phyloP scores from a whole-genome alignment of 352 stramenopile genomes.

The Aphanomyces cochlioides region DNA sequence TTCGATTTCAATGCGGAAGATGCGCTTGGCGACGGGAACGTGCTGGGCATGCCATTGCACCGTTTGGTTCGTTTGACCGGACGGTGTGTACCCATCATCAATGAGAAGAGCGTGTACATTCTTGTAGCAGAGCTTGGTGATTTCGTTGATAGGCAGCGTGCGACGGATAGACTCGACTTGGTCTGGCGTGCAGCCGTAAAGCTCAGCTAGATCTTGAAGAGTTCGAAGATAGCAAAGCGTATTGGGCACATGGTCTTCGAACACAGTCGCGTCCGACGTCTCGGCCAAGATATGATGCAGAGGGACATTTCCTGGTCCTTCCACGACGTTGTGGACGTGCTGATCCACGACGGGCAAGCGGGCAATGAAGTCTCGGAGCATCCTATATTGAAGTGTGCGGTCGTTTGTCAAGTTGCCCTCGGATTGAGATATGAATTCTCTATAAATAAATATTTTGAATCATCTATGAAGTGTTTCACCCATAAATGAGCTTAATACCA shows the following conservation, averaged over 20 bases:
- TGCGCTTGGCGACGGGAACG: constrained; percentile 2
- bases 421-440: background rate
- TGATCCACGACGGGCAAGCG: background rate
- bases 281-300: constrained; percentile 16
- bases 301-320: background rate
- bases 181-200: background rate
- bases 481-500: no score
- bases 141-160: background rate
- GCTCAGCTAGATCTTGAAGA: background rate
- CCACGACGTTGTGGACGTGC: constrained; percentile 6
- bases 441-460: background rate
- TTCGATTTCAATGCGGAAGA: constrained; percentile 15
- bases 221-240: constrained; percentile 8
- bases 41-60: constrained; percentile 3
- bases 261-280: background rate
- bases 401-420: no score
- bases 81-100: background rate
- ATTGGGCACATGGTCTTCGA: background rate
- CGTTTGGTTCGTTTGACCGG: background rate
- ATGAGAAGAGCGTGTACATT: constrained; percentile 10
- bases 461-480: no score
- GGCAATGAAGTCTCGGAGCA: constrained; percentile 1
- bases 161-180: background rate
- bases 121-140: constrained; percentile 3
- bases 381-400: background rate